Base-by-base conservation (phyloP, 148 eudicot genomes). In the Diospyros kaki region DNA sequence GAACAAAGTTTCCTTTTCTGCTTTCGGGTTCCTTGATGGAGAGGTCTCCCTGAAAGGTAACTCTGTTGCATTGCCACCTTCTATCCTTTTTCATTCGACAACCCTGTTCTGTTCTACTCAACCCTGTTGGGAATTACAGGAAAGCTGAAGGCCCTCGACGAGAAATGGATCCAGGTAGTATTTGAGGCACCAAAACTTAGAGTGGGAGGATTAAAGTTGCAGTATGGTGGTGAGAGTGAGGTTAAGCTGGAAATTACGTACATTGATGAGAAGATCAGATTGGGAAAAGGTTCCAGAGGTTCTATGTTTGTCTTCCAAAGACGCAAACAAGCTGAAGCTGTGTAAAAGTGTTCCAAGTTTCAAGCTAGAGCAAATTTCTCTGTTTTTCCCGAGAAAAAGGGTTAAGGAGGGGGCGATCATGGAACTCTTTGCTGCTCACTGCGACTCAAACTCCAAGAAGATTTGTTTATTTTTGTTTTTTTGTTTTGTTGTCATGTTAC, bases 231-330 rank as follows among this genome's bases (percentile, higher is more conserved):
- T 48, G 77, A 91, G 77, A 95, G 99, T 75, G 98, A 93, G 77
- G 99, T 95, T 64, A 89, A 91, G 73, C 90, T 95, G 58, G 88
- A 95, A 77, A 93, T 95, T 66, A 95, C 94, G 51, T 95, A 95
- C 81, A 69, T 95, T 1, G 99, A 95, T 61, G 94, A 95, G 73
- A 88, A 93, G 81, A 82, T 95, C 62, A 88, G 99, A 78, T 76
- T 95, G 64, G 99, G 99, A 38, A 87, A 84, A 58, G 98, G 98
- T 6, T 95, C 99, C 50, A 82, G 94, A 88, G 99, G 97, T 45
- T 89, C 99, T n/a, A 73, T 95, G 43, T 95, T 95, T 86, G 99
- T 95, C 72, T 95, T 95, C 77, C 88, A 81, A 78, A 89, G 98
- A 80, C 82, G 89, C 66, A 28, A 71, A 64, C 60, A 67, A 55